Percentiles rank a stretch among this genome's conserved stretches.
These are phyloP conservation scores for Colletotrichum acutatum DNA, from an alignment of 2,329 filamentous ascomycete species.

Conservation along the genomic window DNA sequence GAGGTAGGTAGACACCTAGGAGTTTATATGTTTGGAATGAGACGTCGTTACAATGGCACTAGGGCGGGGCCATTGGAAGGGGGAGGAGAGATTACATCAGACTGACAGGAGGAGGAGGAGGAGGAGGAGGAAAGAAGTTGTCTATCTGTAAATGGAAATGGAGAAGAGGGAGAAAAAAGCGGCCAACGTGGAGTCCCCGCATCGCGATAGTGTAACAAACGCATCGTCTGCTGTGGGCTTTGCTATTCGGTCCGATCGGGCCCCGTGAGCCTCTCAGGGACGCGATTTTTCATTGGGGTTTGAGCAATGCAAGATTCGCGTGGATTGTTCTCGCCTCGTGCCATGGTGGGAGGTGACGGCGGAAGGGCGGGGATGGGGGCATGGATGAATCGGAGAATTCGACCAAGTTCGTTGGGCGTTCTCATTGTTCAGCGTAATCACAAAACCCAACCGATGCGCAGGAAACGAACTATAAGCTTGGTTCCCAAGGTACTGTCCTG, in stretches of 20 bases:
- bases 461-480: not conserved
- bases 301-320: not conserved
- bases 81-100: slow-evolving; percentile 16
- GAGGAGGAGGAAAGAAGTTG: not conserved
- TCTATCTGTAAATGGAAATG: not conserved
- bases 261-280: not conserved
- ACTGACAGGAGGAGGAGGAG: slow-evolving; percentile 15
- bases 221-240: not conserved
- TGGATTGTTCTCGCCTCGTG: not conserved
- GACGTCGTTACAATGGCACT: not conserved
- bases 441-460: not conserved
- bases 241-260: slow-evolving; percentile 23
- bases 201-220: not conserved
- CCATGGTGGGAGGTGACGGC: not conserved
- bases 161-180: not conserved
- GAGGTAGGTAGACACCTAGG: not conserved
- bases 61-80: not conserved
- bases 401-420: not conserved
- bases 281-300: not conserved
- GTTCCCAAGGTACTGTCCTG: not conserved
- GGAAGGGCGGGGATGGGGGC: no score
- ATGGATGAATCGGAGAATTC: not conserved
- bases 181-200: slow-evolving; percentile 23
- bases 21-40: not conserved
- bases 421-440: not conserved